Conservation (phyloP, 257 asterid genomes). For the Orobanche coerulescens region DNA sequence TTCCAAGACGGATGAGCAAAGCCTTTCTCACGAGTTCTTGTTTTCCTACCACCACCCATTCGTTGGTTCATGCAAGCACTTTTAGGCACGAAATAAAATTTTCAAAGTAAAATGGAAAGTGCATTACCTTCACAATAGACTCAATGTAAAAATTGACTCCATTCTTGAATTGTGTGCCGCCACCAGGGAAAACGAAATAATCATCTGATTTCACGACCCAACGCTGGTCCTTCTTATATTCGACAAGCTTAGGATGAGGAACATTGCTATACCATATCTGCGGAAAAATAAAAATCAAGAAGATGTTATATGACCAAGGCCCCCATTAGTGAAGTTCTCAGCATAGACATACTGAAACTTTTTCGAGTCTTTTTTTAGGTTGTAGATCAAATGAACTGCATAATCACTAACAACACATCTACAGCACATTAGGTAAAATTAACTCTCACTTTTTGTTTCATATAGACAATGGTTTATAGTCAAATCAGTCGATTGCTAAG, state of each 20-base stretch:
- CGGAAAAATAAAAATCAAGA: not conserved
- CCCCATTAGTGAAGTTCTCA: not conserved
- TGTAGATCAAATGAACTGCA: conserved; percentile 11
- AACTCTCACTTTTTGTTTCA: too few species aligned
- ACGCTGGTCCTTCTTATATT: conserved; percentile 59
- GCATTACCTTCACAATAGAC: conserved; percentile 39
- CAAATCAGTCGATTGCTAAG: not conserved
- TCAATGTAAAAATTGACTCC: conserved; percentile 58
- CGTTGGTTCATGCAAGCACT: not conserved
- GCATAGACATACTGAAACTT: conserved; percentile 4
- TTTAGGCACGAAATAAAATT: conserved; percentile 4
- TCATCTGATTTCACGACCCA: conserved; percentile 55
- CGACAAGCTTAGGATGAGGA: conserved; percentile 76
- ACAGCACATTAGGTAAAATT: not conserved
- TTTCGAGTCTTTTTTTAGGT: not conserved
- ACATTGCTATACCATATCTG: conserved; percentile 82
- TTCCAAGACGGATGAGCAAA: not conserved
- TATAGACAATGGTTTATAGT: too few species aligned
- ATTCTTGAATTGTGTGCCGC: conserved; percentile 70
- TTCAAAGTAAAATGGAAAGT: conserved; percentile 2
- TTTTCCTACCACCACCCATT: not conserved
- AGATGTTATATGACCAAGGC: not conserved
- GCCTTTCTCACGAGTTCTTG: not conserved
- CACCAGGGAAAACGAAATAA: conserved; percentile 69
- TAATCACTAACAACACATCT: not conserved